These are phyloP conservation scores for Suillus subaureus DNA, from an alignment of 768 basidiomycete species.

Conservation along the genomic window DNA sequence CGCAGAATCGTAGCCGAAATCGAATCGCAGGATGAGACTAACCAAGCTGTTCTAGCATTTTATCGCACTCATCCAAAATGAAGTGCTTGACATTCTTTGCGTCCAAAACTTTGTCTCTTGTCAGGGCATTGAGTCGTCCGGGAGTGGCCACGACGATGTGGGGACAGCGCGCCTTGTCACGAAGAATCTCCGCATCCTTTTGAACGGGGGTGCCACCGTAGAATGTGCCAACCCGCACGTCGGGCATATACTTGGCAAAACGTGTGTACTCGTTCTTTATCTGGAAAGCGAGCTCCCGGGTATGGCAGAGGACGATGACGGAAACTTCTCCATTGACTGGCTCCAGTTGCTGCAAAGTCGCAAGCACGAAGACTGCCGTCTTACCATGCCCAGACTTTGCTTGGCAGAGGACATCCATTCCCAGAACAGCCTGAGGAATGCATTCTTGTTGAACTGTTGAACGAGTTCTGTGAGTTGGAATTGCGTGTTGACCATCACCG, in stretches of 20 bases:
- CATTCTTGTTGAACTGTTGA: conserved; percentile 96
- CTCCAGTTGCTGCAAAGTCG: conserved; percentile 96
- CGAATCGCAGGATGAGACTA: conserved; percentile 72
- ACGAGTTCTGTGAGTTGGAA: conserved; percentile 8
- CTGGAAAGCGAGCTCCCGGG: conserved; percentile 98
- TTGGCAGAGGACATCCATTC: conserved; percentile 99
- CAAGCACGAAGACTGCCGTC: conserved; percentile 98
- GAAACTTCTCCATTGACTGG: conserved; percentile 98
- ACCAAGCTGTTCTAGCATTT: conserved; percentile 99
- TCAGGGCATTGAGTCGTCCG: conserved; percentile 93
- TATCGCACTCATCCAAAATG: conserved; percentile 99
- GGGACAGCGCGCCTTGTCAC: conserved; percentile 96
- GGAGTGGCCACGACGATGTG: conserved; percentile 99
- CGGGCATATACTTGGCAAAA: conserved; percentile 99
- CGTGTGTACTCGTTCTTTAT: conserved; percentile 99
- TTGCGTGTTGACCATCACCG: neutral
- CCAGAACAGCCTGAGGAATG: conserved; percentile 98
- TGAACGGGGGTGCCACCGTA: conserved; percentile 95
- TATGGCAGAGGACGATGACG: conserved; percentile 97
- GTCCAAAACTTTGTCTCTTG: conserved; percentile 93
- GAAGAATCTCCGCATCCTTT: conserved; percentile 91
- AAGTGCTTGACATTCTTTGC: conserved; percentile 98
- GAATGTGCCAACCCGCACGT: conserved; percentile 96
- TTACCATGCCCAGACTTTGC: conserved; percentile 99
- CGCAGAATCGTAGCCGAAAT: conserved; percentile 60